Evolutionary conservation across 257 asterid species (phyloP), one percentile per base, ranked within the genome.

Genomic region (Salvia rosmarinus): DNA sequence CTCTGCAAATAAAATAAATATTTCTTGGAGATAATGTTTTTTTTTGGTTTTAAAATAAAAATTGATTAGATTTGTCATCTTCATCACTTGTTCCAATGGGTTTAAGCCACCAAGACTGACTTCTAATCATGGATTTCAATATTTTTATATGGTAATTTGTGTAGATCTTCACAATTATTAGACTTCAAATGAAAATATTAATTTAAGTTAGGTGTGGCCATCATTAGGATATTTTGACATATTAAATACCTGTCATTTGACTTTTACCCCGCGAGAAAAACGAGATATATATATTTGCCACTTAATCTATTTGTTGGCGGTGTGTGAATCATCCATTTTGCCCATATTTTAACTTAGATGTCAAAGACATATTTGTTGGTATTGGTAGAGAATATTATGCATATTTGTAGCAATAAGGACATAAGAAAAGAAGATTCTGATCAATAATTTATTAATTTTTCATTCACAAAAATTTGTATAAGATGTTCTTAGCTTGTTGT

Each of bases 91-190:
- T 17, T 17, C 79, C 76, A 56, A 69, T 74, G 70, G 54, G 56
- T 9, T 74, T 23, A 14, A 54, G 84, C 78, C 84, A 76, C 79
- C 76, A 62, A 9, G 5, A 35, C 49, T 37, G 79, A 63, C 74
- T 67, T 80, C 63, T 72, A 67, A 55, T 67, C 59, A 44, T 3
- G 63, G 61, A 50, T 67, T 54, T 21, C 49, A 6, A 17, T 42
- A 39, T 57, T 60, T 32, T 23, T 63, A 4, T 57, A 44, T 71
- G 19, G 17, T 72, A 39, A 77, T 72, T 60, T 58, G 67, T 58
- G 74, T 50, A 11, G 51, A 69, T 55, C 71, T 42, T 69, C 8
- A 69, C 68, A 62, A 42, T 19, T 60, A 20, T 70, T 44, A 44
- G 12, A 52, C 35, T 52, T 62, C 37, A 19, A 42, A 40, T 40